Conservation (phyloP, 331 rosid genomes). For the Rosa hybrid region DNA sequence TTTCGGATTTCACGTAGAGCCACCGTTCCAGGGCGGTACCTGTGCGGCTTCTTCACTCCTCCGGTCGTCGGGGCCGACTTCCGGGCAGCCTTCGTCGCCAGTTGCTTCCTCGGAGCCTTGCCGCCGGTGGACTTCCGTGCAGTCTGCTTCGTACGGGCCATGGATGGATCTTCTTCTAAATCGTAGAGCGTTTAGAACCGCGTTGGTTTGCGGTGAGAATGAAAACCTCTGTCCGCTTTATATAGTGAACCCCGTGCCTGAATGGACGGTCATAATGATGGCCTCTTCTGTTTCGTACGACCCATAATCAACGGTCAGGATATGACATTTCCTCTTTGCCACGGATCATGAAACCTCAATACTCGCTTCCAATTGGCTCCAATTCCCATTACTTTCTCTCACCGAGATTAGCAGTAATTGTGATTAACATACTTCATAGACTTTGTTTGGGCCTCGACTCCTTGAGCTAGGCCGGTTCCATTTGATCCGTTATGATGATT, state of each 20-base stretch:
- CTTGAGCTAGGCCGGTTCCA: too few species aligned
- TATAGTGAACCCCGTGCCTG: too few species aligned
- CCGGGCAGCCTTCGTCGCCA: slow-evolving; percentile 60
- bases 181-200: too few species aligned
- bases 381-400: too few species aligned
- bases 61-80: slow-evolving; percentile 66
- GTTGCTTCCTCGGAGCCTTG: slow-evolving; percentile 60
- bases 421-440: too few species aligned
- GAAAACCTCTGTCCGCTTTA: background rate
- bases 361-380: background rate
- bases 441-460: too few species aligned
- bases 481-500: too few species aligned
- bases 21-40: slow-evolving; percentile 59
- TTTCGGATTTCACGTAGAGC: slow-evolving; percentile 57
- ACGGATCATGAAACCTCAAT: background rate
- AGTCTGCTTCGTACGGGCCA: slow-evolving; percentile 40
- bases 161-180: too few species aligned
- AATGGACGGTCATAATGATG: too few species aligned
- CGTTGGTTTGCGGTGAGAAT: background rate
- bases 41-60: slow-evolving; percentile 63
- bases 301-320: background rate
- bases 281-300: background rate
- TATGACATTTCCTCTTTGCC: background rate
- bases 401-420: too few species aligned
- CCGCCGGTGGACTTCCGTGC: slow-evolving; percentile 28